Percentiles rank a stretch among this genome's conserved stretches.
These are phyloP conservation scores for Penicillium olsonii DNA, from an alignment of 2,329 filamentous ascomycete genomes.

Conservation along the genomic window DNA sequence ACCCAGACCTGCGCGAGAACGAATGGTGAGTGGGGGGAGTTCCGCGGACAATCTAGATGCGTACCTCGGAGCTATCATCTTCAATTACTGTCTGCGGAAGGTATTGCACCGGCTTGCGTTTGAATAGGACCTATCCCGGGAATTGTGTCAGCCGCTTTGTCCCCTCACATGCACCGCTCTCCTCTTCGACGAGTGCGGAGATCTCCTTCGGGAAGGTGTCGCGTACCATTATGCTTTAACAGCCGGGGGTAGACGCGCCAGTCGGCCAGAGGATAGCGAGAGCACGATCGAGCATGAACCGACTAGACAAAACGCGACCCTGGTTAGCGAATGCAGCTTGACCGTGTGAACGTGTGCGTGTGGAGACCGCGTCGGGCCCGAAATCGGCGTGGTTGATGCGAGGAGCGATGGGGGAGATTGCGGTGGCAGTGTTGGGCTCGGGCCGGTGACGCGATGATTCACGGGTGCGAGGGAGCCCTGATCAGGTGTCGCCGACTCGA, in stretches of 20 bases:
- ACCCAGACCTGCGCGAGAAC: conserved; percentile 72
- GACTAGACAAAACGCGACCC: conserved; percentile 19
- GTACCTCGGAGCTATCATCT: conserved; percentile 81
- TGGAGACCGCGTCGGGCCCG: conserved; percentile 5
- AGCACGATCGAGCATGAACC: conserved; percentile 18
- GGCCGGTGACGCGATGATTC: neutral
- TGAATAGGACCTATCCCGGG: conserved; percentile 76
- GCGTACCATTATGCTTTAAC: conserved; percentile 36
- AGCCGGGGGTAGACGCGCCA: conserved; percentile 21
- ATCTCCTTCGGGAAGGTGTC: conserved; percentile 4
- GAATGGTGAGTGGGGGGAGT: conserved; percentile 13
- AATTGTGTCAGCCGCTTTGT: conserved; percentile 21
- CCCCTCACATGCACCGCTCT: neutral
- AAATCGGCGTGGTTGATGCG: neutral
- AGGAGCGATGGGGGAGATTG: neutral
- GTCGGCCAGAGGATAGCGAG: conserved; percentile 27
- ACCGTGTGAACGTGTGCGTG: neutral
- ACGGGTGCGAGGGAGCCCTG: neutral
- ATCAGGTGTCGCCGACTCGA: conserved; percentile 6
- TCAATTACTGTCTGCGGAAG: conserved; percentile 70
- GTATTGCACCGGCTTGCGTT: conserved; percentile 90
- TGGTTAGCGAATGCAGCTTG: conserved; percentile 16
- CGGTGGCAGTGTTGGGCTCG: neutral
- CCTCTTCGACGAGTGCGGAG: neutral
- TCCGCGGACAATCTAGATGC: conserved; percentile 28